Base-by-base conservation (phyloP, 1,284 basidiomycete species). In the Termitomyces sp. region DNA sequence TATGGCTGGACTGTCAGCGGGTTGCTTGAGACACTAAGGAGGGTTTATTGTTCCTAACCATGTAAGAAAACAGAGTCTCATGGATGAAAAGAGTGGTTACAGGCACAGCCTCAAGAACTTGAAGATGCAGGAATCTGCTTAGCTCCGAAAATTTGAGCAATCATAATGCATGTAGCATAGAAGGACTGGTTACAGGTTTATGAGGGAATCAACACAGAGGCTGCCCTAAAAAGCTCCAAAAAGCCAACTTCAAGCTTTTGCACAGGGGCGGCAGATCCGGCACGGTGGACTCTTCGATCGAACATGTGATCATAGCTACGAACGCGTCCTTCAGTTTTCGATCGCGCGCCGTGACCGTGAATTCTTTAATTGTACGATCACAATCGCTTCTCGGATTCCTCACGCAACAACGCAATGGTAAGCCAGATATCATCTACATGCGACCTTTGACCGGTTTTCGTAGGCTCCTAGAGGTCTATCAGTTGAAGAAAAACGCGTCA, bases 401-500 rank as follows among this genome's bases (percentile, higher is more conserved):
- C 6, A 26, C 24, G 10, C 33, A 41, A 50, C 31, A 26, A 13
- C 24, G 12, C 47, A 41, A 50, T 50, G 42, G 41, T 52, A 31
- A 9, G 34, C 10, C 24, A 10, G 7, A 17, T 6, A 28, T 19
- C 6, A 13, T 38, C n/a, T 26, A 28, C 5, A 28, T 19, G 2
- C 24, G n/a, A 17, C 21, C n/a, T 40, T 47, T 36, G 4, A n/a
- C 31, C 45, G 9, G 36, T 45, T n/a, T 36, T 24, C 26, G 19
- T 34, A 90, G 87, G 85, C 88, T 53, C 88, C 88, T 38, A 78
- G 86, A 70, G 89, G 89, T 61, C 74, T 92, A 47, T 90, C 89
- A 30, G 81, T 77, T 5, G 90, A 92, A 66, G 90, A 92, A 67
- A 92, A 92, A 67, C 84, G 87, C 62, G 76, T 84, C 57, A 88